Evolutionary conservation across 2,329 filamentous ascomycete species (phyloP), one percentile per base, ranked within the genome.

Genomic region (Raffaelea deltoideospora): DNA sequence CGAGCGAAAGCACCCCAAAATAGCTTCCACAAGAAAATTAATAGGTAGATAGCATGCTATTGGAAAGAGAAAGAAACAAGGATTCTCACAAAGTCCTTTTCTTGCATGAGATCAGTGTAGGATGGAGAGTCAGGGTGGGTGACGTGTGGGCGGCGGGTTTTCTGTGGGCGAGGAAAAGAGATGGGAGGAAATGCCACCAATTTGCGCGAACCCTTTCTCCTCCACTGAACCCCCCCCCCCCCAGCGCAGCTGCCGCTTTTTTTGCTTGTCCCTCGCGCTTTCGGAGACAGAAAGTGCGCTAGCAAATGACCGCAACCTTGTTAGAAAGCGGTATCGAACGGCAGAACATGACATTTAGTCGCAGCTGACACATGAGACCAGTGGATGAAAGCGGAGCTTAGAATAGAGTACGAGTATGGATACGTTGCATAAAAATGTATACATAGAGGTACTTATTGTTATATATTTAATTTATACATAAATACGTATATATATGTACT

Each of bases 101-200:
- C 8, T 26, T 26, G 22, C 24, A 26, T 27, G 18, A 17, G 31
- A n/a, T n/a, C n/a, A n/a, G n/a, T n/a, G n/a, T n/a, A n/a, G n/a
- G n/a, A n/a, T n/a, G n/a, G n/a, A 27, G 37, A 30, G 23, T 23
- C 18, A 31, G 33, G 21, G 31, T 23, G 30, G 33, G 18, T 31
- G 22, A 30, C 14, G 37, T 11, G 35, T 37, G 15, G 28, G 29
- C 24, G 29, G 34, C 23, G 35, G 28, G 37, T 40, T 37, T 34
- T 37, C 27, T 7, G 26, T 24, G 35, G 23, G 17, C 13, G 34
- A 37, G 32, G 37, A 28, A 33, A 33, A 39, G 41, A 42, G 42
- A 41, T 36, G 35, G 30, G 39, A 38, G 36, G 34, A 42, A 40
- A 35, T 39, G 40, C 42, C 35, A 41, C 39, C n/a, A n/a, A n/a